Conservation (phyloP, 306 rosid species). For the Cicer cuneatum region DNA sequence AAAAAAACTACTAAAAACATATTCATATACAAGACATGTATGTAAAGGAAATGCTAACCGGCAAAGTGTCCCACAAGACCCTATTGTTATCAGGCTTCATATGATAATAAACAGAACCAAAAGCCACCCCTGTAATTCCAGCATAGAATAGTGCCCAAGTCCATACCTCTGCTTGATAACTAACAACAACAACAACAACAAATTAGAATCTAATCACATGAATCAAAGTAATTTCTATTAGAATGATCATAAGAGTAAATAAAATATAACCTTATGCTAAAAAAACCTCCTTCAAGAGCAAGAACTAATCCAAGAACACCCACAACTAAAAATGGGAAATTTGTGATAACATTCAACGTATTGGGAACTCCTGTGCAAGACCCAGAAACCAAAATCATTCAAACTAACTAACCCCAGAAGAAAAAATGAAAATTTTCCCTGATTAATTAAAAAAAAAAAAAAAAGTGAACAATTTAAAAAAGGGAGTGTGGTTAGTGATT, state of each 20-base stretch:
- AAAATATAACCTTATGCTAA: slow-evolving; percentile 52
- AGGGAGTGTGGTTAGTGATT: slow-evolving; percentile 31
- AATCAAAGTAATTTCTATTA: not conserved
- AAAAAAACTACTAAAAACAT: slow-evolving; percentile 2
- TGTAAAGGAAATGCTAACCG: slow-evolving; percentile 52
- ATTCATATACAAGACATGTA: slow-evolving; percentile 21
- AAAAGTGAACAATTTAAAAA: not conserved
- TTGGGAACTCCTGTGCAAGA: slow-evolving; percentile 66
- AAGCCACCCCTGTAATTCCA: slow-evolving; percentile 63
- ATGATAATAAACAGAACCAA: slow-evolving; percentile 74
- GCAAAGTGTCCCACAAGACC: slow-evolving; percentile 68
- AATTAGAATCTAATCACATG: slow-evolving; percentile 4
- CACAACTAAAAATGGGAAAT: slow-evolving; percentile 74
- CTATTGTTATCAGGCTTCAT: slow-evolving; percentile 62
- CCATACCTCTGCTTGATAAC: slow-evolving; percentile 57
- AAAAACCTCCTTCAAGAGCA: slow-evolving; percentile 57
- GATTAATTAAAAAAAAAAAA: not conserved
- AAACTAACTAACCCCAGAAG: slow-evolving; percentile 28
- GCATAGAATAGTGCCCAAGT: slow-evolving; percentile 62
- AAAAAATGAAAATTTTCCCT: not conserved
- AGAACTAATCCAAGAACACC: slow-evolving; percentile 73
- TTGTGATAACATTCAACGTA: slow-evolving; percentile 72
- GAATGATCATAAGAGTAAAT: not conserved
- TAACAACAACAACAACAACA: slow-evolving; percentile 28
- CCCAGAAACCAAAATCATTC: slow-evolving; percentile 46